A percentile compares a stretch with the other conserved stretches of the same genome.
Evolutionary conservation across 2,329 filamentous ascomycete species (phyloP).

Genomic region (Phyllosticta citriasiana): DNA sequence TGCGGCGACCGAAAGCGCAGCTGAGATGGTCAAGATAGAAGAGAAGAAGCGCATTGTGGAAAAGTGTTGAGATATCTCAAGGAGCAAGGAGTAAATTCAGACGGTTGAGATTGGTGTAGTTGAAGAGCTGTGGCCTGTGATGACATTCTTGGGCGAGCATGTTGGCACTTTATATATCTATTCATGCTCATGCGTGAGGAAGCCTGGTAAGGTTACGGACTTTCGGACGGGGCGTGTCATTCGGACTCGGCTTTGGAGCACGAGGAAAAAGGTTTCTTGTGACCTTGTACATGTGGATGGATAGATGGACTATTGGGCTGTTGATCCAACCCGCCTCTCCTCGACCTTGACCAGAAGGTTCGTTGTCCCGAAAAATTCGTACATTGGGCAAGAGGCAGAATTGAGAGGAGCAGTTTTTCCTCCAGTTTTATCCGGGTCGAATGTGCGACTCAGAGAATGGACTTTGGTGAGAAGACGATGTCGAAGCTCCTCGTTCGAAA

Average conservation of each 20-base stretch:
- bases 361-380: not conserved
- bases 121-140: not conserved
- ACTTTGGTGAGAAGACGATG: too few species aligned
- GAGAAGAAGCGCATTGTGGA: not conserved
- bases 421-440: not conserved
- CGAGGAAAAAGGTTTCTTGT: not conserved
- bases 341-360: not conserved
- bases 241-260: not conserved
- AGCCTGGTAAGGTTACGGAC: not conserved
- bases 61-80: not conserved
- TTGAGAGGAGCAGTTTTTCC: not conserved
- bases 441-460: not conserved
- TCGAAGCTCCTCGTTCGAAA: too few species aligned
- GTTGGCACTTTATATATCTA: not conserved
- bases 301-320: not conserved
- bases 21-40: not conserved
- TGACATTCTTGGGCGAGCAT: not conserved
- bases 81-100: not conserved
- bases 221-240: not conserved
- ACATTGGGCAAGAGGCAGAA: not conserved
- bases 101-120: not conserved
- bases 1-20: not conserved
- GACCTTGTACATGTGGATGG: not conserved
- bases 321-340: not conserved
- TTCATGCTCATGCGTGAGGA: not conserved